Evolutionary conservation across 768 basidiomycete genomes (phyloP).

Genomic region (Suillus luteus): DNA sequence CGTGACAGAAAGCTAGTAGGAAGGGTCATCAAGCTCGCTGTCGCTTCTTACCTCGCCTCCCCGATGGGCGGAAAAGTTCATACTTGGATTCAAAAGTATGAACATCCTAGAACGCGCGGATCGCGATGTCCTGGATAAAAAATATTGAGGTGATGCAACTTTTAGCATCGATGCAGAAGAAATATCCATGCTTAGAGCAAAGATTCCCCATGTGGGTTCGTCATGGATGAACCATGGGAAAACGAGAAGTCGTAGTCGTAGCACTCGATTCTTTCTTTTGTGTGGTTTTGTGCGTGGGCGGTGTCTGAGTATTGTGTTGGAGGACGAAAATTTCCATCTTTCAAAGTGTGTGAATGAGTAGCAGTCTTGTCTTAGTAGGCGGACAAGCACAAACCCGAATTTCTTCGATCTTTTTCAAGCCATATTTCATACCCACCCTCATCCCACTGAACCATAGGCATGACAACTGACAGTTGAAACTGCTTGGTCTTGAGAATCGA

Average conservation of each 20-base stretch:
- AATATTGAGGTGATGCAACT: not conserved
- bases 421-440: not conserved
- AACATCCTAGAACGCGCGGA: not conserved
- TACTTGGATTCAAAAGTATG: not conserved
- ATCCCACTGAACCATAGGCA: not conserved
- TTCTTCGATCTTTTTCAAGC: not conserved
- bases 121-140: not conserved
- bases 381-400: not conserved
- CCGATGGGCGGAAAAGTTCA: no score
- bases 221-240: not conserved
- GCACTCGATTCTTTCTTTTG: no score
- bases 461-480: not conserved
- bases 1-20: not conserved
- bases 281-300: not conserved
- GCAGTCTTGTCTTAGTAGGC: no score
- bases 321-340: not conserved
- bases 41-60: not conserved
- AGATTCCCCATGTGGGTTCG: not conserved
- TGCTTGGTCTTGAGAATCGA: not conserved
- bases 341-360: not conserved
- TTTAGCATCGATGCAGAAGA: not conserved
- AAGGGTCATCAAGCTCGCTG: not conserved
- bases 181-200: not conserved
- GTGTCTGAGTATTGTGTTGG: no score
- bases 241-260: no score